Conservation (phyloP, 345 rosid genomes). For the Reutealis trisperma region DNA sequence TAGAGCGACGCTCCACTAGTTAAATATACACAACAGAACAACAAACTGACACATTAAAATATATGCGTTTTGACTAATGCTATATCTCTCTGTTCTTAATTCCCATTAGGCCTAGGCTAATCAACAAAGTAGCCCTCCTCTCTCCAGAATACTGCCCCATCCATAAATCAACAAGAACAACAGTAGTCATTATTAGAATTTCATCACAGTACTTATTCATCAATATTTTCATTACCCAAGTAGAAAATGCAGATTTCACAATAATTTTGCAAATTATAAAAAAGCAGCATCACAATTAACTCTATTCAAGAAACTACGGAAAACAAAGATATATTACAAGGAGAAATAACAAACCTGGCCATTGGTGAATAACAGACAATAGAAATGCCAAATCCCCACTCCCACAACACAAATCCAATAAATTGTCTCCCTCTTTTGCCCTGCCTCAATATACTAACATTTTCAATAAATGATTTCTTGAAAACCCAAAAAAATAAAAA, state of each 20-base stretch:
- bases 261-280: neutral
- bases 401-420: slow-evolving; percentile 92
- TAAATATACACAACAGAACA: neutral
- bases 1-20: neutral
- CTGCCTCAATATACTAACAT: slow-evolving; percentile 35
- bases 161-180: neutral
- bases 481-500: neutral
- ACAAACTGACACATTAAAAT: neutral
- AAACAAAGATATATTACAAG: neutral
- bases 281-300: neutral
- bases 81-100: neutral
- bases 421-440: slow-evolving; percentile 60
- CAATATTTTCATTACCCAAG: neutral
- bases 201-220: neutral
- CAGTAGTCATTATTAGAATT: neutral
- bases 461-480: neutral
- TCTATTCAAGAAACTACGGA: neutral
- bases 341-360: slow-evolving; percentile 49
- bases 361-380: slow-evolving; percentile 56
- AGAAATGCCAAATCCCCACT: slow-evolving; percentile 87
- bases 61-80: neutral
- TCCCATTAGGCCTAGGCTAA: neutral
- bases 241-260: neutral
- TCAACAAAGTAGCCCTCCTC: neutral
- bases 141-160: neutral